Base-by-base conservation (phyloP, 1,139 yeast genomes). In the Eremothecium gossypii region DNA sequence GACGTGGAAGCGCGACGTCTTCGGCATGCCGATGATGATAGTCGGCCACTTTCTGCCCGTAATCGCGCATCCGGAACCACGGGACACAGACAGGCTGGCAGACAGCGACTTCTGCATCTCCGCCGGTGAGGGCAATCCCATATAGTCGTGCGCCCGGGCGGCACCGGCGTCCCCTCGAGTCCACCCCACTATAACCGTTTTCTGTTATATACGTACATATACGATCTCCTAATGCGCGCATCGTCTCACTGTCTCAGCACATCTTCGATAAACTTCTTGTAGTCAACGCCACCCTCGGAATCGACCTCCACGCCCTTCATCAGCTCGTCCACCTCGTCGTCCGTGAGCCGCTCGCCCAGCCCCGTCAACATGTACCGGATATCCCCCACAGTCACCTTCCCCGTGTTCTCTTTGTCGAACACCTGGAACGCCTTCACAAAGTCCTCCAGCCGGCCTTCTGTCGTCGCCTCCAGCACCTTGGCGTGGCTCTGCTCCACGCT, bases 401-500 rank as follows among this genome's bases (percentile, higher is more conserved):
- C 99, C 14, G 96, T 83, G 51, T 83, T 79, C 52, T 87, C 95
- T 70, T 89, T 93, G 69, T 91, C 99, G 53, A 91, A 91, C 8
- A 91, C 96, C 68, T 91, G 97, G 76, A 91, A 91, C 1, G 97
- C 98, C 60, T 93, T 84, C 58, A 91, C 79, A 66, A 91, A 91
- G 65, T 91, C 99, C 61, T 91, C 98, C 23, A 54, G 51, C 33
- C 57, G 55, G 20, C 58, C 61, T 30, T 55, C 51, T 2, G 62
- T 58, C 8, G 66, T 61, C 4, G 55, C 54, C 36, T 57, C 56
- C 43, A 61, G 43, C 30, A 49, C 49, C 13, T 49, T 48, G 36
- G 54, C 52, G 44, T 61, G 53, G 11, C 47, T 41, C 12, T 50
- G 41, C 30, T 60, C 53, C 38, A 61, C 30, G 7, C 46, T 41